These are phyloP conservation scores for Trametes villosa DNA, from an alignment of 768 basidiomycete species.

Conservation along the genomic window DNA sequence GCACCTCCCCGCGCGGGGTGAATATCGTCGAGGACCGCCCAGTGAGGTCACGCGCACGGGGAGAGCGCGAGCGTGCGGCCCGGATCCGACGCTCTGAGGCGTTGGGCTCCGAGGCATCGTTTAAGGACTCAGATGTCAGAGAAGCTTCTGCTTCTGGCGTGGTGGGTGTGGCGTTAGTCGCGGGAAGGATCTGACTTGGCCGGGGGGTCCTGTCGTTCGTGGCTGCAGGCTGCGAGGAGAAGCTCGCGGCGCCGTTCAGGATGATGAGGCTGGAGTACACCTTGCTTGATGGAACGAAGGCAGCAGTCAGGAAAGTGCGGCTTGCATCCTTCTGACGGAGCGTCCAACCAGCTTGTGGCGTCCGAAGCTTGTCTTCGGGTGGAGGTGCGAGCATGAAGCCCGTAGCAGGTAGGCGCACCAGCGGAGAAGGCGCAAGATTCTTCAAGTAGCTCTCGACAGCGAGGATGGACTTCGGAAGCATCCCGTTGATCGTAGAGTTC, in stretches of 20 bases:
- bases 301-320: slow-evolving; percentile 59
- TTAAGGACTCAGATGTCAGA: slow-evolving; percentile 7
- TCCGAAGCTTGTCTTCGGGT: slow-evolving; percentile 48
- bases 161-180: background rate
- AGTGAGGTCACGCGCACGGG: slow-evolving; percentile 31
- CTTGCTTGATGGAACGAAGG: slow-evolving; percentile 53
- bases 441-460: slow-evolving; percentile 78
- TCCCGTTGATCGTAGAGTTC: slow-evolving; percentile 83
- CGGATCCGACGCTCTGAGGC: slow-evolving; percentile 17
- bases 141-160: background rate
- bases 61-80: slow-evolving; percentile 39
- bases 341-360: slow-evolving; percentile 54
- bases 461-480: slow-evolving; percentile 72
- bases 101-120: slow-evolving; percentile 3
- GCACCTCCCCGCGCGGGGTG: slow-evolving; percentile 63
- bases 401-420: slow-evolving; percentile 68
- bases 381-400: slow-evolving; percentile 62
- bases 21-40: slow-evolving; percentile 55
- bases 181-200: slow-evolving; percentile 41
- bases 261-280: slow-evolving; percentile 57
- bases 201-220: slow-evolving; percentile 48
- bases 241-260: slow-evolving; percentile 39
- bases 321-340: slow-evolving; percentile 62
- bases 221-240: slow-evolving; percentile 16
- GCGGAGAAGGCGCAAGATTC: slow-evolving; percentile 63